phyloP scores from a whole-genome alignment of 2,329 filamentous ascomycete species.

The Coniochaeta sp. region DNA sequence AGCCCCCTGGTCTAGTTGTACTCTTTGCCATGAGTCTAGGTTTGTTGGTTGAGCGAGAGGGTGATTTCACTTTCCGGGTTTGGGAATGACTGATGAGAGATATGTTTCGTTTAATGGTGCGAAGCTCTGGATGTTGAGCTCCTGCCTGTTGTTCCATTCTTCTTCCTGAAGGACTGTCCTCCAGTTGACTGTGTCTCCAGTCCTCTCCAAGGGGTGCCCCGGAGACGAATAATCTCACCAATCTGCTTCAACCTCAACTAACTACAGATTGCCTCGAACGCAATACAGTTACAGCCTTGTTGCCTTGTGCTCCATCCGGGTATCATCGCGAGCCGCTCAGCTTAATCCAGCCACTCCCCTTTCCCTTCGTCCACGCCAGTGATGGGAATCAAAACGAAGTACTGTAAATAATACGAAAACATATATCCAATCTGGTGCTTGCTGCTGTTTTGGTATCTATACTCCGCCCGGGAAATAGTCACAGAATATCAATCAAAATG shows the following conservation, averaged over 20 bases:
- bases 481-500: not conserved
- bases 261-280: not conserved
- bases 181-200: not conserved
- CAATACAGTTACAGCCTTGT: not conserved
- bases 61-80: too few relatives aligned
- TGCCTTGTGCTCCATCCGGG: not conserved
- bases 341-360: not conserved
- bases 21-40: too few relatives aligned
- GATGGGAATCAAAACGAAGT: not conserved
- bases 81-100: not conserved
- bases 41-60: too few relatives aligned
- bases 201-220: too few relatives aligned
- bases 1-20: too few relatives aligned
- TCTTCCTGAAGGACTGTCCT: not conserved
- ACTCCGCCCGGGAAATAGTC: not conserved
- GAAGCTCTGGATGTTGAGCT: not conserved
- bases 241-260: not conserved
- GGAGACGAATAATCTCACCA: too few relatives aligned
- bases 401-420: not conserved
- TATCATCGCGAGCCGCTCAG: not conserved
- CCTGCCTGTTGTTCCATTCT: not conserved
- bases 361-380: not conserved
- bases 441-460: not conserved
- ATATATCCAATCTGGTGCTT: not conserved
- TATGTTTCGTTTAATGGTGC: not conserved